Evolutionary conservation across 2,329 filamentous ascomycete genomes (phyloP).

Genomic region (Xylaria sp.): DNA sequence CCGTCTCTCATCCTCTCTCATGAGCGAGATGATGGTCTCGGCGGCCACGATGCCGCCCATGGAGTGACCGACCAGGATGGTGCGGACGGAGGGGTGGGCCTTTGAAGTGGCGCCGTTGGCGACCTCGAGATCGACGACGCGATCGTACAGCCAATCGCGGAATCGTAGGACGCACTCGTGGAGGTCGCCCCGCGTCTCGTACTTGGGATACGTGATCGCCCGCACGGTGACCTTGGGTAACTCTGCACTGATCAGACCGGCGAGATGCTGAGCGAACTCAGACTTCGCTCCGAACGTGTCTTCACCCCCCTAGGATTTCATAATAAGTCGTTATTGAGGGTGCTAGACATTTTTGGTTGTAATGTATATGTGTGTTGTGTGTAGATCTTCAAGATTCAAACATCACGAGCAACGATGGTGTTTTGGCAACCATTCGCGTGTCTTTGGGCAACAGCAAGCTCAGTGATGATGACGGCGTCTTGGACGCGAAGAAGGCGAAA

Average conservation of each 20-base stretch:
- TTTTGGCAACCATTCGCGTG: background rate
- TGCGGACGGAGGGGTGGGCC: constrained; percentile 31
- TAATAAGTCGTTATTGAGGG: background rate
- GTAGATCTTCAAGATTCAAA: background rate
- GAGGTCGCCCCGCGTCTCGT: constrained; percentile 75
- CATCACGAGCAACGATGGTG: background rate
- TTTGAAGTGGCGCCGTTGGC: constrained; percentile 48
- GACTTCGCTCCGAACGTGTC: constrained; percentile 65
- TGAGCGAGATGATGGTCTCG: constrained; percentile 73
- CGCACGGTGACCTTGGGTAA: constrained; percentile 65
- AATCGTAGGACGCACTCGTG: constrained; percentile 65
- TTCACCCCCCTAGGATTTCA: constrained; percentile 57
- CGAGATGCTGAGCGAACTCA: constrained; percentile 67
- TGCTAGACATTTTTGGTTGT: no score
- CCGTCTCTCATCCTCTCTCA: constrained; percentile 37
- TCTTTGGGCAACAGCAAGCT: background rate
- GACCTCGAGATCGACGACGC: constrained; percentile 92
- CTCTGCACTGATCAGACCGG: constrained; percentile 55
- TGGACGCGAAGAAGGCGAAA: background rate
- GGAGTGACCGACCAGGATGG: constrained; percentile 32
- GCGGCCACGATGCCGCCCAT: constrained; percentile 90
- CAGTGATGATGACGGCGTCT: background rate
- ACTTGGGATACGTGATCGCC: constrained; percentile 70
- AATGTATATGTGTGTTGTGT: background rate
- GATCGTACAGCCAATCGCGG: constrained; percentile 80